Base-by-base conservation (phyloP, 1,284 basidiomycete genomes). In the Laetiporus sulphureus region DNA sequence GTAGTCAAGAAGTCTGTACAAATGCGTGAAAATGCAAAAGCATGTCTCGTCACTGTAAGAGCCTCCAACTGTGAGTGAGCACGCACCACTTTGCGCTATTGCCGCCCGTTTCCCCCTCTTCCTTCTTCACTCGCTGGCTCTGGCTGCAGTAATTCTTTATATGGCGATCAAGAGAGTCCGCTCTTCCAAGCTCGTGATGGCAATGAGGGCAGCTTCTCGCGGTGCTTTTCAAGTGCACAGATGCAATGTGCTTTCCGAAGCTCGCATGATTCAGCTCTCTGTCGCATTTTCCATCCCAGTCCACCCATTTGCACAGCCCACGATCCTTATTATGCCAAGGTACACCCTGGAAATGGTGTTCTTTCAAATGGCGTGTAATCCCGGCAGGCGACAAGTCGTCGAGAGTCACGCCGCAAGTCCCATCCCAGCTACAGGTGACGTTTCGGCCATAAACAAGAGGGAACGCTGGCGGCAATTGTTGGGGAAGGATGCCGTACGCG, bases 231-330 rank as follows among this genome's bases (percentile, higher is more conserved):
- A 55, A 45, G 35, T 55, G 53, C 32, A 51, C 52, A 36, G 52
- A 46, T 18, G 53, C 53, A 39, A 55, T 49, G 29, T 55, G 53
- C 39, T 55, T 55, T 29, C 51, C 53, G 39, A 47, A 50, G 46
- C 51, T 53, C 8, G 49, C 50, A 22, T 47, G 48, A 45, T 50
- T 53, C 49, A 55, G 49, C 21, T 55, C 53, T 36, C 50, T 55
- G 40, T 34, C 22, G 40, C 53, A 55, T 18, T 22, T 2, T 23
- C 42, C 38, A 7, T 44, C 43, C 31, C 15, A 25, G 25, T 33
- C 46, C 22, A 45, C 41, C 53, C 53, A 55, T 15, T 12, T 4
- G 45, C 53, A 55, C 30, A 35, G 10, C 15, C 38, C 33, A 20
- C 53, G 51, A 19, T 19, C 47, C 25, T 45, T 51, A 27, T 51